Evolutionary conservation across 305 asterid species (phyloP), one percentile per base, ranked within the genome.

Genomic region (Fraxinus angustifolia): DNA sequence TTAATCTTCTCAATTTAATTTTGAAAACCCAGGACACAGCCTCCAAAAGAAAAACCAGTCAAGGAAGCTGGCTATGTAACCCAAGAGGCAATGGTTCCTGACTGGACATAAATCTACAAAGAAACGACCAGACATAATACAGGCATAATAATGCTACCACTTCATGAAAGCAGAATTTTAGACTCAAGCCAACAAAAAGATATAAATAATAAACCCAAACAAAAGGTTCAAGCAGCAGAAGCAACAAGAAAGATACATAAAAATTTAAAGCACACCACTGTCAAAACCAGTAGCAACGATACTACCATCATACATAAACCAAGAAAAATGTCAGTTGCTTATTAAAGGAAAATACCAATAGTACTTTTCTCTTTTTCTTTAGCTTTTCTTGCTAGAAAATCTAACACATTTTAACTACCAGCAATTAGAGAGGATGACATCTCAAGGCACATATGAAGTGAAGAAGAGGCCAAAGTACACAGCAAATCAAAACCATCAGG

Each of bases 401-500:
- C 81, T 79, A 83, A 79, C 85, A 80, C 87, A 78, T 82, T 81
- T 74, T 75, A 82, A 86, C 79, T 84, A 88, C 75, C 58, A 86
- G 83, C 85, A 87, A 78, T 84, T 81, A 84, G 72, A 87, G 82
- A 87, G 86, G 83, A 79, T 67, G 87, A 85, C 89, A 89, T 84
- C 85, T 87, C 56, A 87, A 86, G 78, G 87, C 28, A 82, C 87
- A 87, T 87, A 86, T 87, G 90, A 73, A 89, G 88, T 83, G 92
- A 86, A 19, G 91, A 85, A 81, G 89, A 88, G 84, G 91, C 95
- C 93, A 90, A 87, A 86, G 83, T 74, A 92, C 89, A 90, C 84
- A 86, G 92, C 94, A 89, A 86, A 92, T 88, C 89, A 91, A 85
- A 91, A 85, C 79, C 95, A 92, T 89, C 91, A 91, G 90, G 87